Evolutionary conservation across 2,329 filamentous ascomycete species (phyloP).

Genomic region (Gyromitra esculenta): DNA sequence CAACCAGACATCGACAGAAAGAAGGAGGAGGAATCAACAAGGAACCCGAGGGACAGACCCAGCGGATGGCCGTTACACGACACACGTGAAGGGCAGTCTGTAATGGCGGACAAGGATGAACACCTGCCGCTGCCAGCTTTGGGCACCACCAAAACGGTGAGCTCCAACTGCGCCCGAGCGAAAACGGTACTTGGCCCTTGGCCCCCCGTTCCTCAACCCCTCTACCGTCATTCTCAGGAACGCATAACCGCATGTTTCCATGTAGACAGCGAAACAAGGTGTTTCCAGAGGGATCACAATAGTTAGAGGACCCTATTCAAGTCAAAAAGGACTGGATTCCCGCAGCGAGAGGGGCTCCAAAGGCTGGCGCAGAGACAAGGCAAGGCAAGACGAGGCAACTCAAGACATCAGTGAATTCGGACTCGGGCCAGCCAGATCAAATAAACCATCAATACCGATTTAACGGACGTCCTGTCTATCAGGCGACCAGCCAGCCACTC

Average conservation of each 20-base stretch:
- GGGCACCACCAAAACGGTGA: constrained; percentile 39
- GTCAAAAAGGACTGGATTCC: constrained; percentile 42
- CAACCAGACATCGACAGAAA: constrained; percentile 16
- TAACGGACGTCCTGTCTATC: constrained; percentile 36
- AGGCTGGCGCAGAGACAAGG: background rate
- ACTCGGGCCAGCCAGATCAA: constrained; percentile 36
- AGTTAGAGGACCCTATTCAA: constrained; percentile 16
- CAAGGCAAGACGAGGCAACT: constrained; percentile 26
- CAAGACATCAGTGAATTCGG: constrained; percentile 27
- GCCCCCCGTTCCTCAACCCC: constrained; percentile 33
- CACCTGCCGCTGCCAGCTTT: constrained; percentile 42
- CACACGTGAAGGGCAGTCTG: constrained; percentile 40
- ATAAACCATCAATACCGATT: constrained; percentile 45
- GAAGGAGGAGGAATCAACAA: constrained; percentile 5
- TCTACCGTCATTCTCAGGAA: constrained; percentile 43
- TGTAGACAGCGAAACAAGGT: constrained; percentile 34
- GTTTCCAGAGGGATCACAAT: background rate
- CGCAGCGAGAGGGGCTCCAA: constrained; percentile 16
- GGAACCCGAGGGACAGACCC: constrained; percentile 34
- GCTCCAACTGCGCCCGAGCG: constrained; percentile 24
- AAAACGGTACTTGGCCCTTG: constrained; percentile 40
- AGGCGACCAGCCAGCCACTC: constrained; percentile 47
- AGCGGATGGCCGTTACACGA: constrained; percentile 36
- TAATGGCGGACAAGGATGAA: constrained; percentile 27
- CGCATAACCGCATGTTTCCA: constrained; percentile 31